Percentiles rank a stretch among this genome's conserved stretches.
Conservation (phyloP, 441 rosid genomes). For the Pelargonium fulgidum region DNA sequence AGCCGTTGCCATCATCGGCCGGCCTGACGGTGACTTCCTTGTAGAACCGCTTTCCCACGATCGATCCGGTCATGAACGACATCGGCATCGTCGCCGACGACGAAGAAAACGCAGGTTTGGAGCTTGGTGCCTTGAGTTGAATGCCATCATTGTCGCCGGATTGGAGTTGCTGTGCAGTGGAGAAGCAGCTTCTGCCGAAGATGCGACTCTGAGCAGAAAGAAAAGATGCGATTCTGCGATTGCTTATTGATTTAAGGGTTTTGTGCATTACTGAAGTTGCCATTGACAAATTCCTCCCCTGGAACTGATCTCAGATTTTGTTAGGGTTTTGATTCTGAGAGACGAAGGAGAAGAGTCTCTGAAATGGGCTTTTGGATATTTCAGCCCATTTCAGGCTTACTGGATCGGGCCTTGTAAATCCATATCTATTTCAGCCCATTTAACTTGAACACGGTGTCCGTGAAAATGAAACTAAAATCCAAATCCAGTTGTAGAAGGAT, state of each 20-base stretch:
- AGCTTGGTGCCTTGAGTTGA: conserved; percentile 34
- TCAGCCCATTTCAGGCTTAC: neutral
- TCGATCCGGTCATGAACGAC: conserved; percentile 88
- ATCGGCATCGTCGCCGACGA: conserved; percentile 75
- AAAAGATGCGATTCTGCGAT: conserved; percentile 14
- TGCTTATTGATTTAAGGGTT: conserved; percentile 33
- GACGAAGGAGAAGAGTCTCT: neutral
- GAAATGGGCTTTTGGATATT: neutral
- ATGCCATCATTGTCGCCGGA: conserved; percentile 38
- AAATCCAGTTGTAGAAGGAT: no score
- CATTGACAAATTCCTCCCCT: conserved; percentile 24
- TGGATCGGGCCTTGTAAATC: no score
- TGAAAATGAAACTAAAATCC: no score
- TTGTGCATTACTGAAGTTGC: conserved; percentile 40
- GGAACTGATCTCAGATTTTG: neutral
- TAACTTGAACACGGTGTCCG: no score
- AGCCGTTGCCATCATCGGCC: conserved; percentile 88
- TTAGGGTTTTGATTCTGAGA: neutral
- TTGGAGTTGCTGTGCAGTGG: conserved; percentile 30
- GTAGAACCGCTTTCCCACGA: conserved; percentile 81
- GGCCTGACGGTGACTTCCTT: conserved; percentile 69
- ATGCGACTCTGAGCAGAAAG: conserved; percentile 26
- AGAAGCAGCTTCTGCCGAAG: conserved; percentile 24
- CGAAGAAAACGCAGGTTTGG: conserved; percentile 28
- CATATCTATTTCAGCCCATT: no score